Conservation (phyloP, 495 filamentous ascomycete genomes). For the Neurospora discreta region DNA sequence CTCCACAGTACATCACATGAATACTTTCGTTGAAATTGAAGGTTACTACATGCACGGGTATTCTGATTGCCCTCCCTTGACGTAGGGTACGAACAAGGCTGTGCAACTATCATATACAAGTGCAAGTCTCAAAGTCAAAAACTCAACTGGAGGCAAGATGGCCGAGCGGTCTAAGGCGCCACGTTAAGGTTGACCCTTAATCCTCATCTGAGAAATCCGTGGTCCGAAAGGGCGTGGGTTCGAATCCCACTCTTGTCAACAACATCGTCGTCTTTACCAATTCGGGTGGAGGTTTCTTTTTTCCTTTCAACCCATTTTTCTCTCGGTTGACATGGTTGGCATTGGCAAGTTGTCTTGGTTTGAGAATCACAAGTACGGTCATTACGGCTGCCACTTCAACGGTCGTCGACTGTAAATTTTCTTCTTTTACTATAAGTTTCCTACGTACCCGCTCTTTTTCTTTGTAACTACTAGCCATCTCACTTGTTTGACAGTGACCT, state of each 20-base stretch:
- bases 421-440: too few species aligned
- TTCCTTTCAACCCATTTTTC: neutral
- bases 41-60: neutral
- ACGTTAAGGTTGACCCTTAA: neutral
- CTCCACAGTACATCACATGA: too few species aligned
- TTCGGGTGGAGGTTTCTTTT: neutral
- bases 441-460: too few species aligned
- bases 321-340: neutral
- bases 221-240: constrained; percentile 27
- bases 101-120: neutral
- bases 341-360: neutral
- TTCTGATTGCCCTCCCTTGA: neutral
- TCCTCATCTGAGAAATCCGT: constrained; percentile 1
- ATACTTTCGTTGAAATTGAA: neutral
- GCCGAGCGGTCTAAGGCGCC: neutral
- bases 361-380: neutral
- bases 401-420: too few species aligned
- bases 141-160: neutral
- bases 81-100: neutral
- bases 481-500: too few species aligned
- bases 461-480: too few species aligned
- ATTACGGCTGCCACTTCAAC: too few species aligned
- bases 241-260: constrained; percentile 25
- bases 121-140: neutral
- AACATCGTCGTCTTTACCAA: neutral